phyloP scores from a whole-genome alignment of 768 basidiomycete species.

The Leucocoprinus leucothites region DNA sequence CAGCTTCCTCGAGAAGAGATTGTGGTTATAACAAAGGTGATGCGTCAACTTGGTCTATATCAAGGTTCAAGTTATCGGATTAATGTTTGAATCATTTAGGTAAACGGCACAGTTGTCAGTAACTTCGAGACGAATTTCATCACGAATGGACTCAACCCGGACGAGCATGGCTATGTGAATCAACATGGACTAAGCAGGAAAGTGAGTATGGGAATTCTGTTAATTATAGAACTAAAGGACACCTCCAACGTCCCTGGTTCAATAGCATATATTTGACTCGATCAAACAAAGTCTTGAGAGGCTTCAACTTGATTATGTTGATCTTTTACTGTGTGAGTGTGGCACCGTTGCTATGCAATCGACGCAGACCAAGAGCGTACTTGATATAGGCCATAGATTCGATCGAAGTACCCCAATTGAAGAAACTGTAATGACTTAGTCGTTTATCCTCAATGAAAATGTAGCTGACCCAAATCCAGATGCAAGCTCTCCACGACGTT shows the following conservation, averaged over 20 bases:
- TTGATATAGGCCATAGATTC: slow-evolving; percentile 45
- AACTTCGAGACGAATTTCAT: slow-evolving; percentile 15
- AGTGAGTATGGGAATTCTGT: slow-evolving; percentile 12
- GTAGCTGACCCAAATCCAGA: no score
- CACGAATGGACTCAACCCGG: slow-evolving; percentile 19
- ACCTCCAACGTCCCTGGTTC: no score
- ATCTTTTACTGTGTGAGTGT: slow-evolving; percentile 62
- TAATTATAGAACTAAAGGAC: no score
- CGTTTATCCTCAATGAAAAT: no score
- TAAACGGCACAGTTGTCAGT: slow-evolving; percentile 30
- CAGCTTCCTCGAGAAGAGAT: slow-evolving; percentile 68
- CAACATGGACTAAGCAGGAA: slow-evolving; percentile 42
- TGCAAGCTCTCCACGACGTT: slow-evolving; percentile 70
- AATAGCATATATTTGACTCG: slow-evolving; percentile 73
- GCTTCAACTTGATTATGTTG: slow-evolving; percentile 74
- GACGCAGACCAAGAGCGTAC: no score
- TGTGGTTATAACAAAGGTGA: slow-evolving; percentile 77
- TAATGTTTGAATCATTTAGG: no score
- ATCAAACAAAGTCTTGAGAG: slow-evolving; percentile 61
- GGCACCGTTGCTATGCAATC: no score
- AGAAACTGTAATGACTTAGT: slow-evolving; percentile 38
- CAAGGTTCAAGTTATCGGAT: no score
- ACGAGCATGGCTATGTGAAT: slow-evolving; percentile 51
- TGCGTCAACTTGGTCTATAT: background rate
- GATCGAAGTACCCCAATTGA: slow-evolving; percentile 56